Evolutionary conservation across 305 asterid genomes (phyloP).

Genomic region (Fraxinus nigra): DNA sequence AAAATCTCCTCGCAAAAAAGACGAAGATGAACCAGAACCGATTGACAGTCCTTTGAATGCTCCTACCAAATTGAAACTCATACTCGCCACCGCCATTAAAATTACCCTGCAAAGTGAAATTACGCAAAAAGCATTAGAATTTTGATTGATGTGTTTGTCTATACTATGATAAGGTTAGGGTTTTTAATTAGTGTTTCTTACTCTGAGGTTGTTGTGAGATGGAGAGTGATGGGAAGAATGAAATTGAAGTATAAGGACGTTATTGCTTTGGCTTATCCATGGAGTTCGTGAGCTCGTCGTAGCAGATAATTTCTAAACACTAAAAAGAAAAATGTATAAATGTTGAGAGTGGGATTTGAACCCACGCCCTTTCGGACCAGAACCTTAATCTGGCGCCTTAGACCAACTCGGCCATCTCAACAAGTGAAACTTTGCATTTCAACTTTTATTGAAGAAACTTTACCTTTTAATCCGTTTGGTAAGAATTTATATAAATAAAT

Average conservation of each 20-base stretch:
- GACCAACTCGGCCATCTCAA: slow-evolving; percentile 78
- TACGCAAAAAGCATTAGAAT: neutral
- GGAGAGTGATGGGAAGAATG: neutral
- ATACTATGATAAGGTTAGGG: neutral
- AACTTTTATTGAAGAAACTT: too few species aligned
- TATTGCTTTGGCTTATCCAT: slow-evolving; percentile 30
- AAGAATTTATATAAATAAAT: neutral
- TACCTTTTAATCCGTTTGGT: too few species aligned
- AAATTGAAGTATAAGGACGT: slow-evolving; percentile 11
- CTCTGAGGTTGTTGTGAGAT: slow-evolving; percentile 4
- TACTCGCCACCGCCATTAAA: slow-evolving; percentile 52
- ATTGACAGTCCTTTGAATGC: slow-evolving; percentile 74
- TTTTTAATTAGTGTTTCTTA: slow-evolving; percentile 4
- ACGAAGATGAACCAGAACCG: slow-evolving; percentile 51
- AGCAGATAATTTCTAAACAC: neutral
- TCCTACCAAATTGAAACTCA: slow-evolving; percentile 56
- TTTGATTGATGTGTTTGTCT: neutral
- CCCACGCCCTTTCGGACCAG: slow-evolving; percentile 23
- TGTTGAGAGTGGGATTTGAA: slow-evolving; percentile 22
- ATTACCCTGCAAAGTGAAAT: slow-evolving; percentile 15
- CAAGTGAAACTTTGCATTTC: neutral
- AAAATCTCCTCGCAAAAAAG: slow-evolving; percentile 55
- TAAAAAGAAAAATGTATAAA: neutral
- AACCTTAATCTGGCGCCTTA: slow-evolving; percentile 74
- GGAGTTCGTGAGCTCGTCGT: slow-evolving; percentile 17